phyloP scores from a whole-genome alignment of 352 stramenopile species.

The Blastocystis hominis region DNA sequence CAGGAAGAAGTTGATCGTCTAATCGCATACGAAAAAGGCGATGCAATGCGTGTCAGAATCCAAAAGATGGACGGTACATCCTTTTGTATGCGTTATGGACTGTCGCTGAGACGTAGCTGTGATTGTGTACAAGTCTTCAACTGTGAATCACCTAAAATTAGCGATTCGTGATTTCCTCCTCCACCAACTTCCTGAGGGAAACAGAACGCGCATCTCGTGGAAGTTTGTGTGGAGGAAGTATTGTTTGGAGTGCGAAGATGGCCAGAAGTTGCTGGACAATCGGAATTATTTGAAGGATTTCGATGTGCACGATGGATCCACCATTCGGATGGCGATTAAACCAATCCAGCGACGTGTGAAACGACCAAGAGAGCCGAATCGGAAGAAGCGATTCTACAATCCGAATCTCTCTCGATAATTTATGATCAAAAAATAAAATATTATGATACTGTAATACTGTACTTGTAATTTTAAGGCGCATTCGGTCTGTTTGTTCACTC shows the following conservation, averaged over 20 bases:
- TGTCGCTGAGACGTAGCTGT: neutral
- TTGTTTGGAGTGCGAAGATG: slow-evolving; percentile 25
- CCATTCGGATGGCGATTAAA: slow-evolving; percentile 2
- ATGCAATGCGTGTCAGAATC: slow-evolving; percentile 28
- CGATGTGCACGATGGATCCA: slow-evolving; percentile 14
- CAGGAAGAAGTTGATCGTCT: slow-evolving; percentile 54
- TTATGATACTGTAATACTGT: too few species aligned
- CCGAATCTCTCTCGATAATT: slow-evolving; percentile 12
- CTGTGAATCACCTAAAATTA: slow-evolving; percentile 36
- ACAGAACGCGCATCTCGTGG: neutral
- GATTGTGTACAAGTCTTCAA: slow-evolving; percentile 19
- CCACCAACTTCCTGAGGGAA: neutral
- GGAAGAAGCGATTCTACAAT: slow-evolving; percentile 44
- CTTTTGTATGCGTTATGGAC: neutral
- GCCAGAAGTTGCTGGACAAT: slow-evolving; percentile 2
- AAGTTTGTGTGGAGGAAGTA: slow-evolving; percentile 38
- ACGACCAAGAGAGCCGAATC: neutral
- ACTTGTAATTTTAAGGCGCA: neutral
- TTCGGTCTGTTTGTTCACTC: neutral
- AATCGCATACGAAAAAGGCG: slow-evolving; percentile 40
- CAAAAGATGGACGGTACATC: slow-evolving; percentile 17
- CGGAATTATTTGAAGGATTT: slow-evolving; percentile 37
- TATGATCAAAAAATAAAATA: too few species aligned
- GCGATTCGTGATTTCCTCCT: slow-evolving; percentile 41
- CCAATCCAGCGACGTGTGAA: slow-evolving; percentile 3